phyloP scores from a whole-genome alignment of 1,139 yeast species.

The Pichia sp. region DNA sequence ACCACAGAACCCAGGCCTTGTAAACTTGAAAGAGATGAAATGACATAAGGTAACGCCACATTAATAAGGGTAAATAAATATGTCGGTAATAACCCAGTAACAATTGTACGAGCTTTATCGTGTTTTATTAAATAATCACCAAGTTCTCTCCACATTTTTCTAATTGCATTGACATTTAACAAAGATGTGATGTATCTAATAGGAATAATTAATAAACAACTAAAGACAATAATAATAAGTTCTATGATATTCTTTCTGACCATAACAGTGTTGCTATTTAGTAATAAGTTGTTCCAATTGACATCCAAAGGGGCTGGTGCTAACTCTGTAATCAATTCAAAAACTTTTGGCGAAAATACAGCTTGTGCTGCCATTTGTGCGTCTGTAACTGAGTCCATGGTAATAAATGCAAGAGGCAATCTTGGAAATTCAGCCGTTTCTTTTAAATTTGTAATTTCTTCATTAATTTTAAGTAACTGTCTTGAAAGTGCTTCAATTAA shows the following conservation, averaged over 20 bases:
- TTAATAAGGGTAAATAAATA: slow-evolving; percentile 70
- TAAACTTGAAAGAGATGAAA: slow-evolving; percentile 56
- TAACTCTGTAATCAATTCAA: slow-evolving; percentile 61
- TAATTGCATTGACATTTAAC: slow-evolving; percentile 60
- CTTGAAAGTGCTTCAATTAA: slow-evolving; percentile 57
- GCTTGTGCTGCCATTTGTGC: slow-evolving; percentile 92
- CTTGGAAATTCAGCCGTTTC: slow-evolving; percentile 36
- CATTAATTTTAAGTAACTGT: slow-evolving; percentile 51
- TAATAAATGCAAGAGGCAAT: slow-evolving; percentile 60
- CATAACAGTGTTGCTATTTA: slow-evolving; percentile 52
- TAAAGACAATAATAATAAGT: slow-evolving; percentile 52
- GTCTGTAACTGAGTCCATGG: slow-evolving; percentile 78
- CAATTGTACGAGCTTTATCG: slow-evolving; percentile 53
- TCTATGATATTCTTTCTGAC: slow-evolving; percentile 58
- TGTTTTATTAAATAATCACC: slow-evolving; percentile 56
- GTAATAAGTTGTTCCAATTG: slow-evolving; percentile 67
- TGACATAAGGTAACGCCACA: slow-evolving; percentile 66
- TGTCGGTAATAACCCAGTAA: slow-evolving; percentile 76
- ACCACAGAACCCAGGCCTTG: slow-evolving; percentile 79
- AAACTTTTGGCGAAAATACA: slow-evolving; percentile 70
- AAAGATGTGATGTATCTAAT: slow-evolving; percentile 68
- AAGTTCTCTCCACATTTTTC: slow-evolving; percentile 65
- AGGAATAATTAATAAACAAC: slow-evolving; percentile 66
- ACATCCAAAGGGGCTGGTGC: slow-evolving; percentile 91
- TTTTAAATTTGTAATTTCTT: slow-evolving; percentile 45